Percentiles rank a stretch among this genome's conserved stretches.
These are phyloP conservation scores for Penicillium sp. DNA, from an alignment of 2,329 filamentous ascomycete species.

Conservation along the genomic window DNA sequence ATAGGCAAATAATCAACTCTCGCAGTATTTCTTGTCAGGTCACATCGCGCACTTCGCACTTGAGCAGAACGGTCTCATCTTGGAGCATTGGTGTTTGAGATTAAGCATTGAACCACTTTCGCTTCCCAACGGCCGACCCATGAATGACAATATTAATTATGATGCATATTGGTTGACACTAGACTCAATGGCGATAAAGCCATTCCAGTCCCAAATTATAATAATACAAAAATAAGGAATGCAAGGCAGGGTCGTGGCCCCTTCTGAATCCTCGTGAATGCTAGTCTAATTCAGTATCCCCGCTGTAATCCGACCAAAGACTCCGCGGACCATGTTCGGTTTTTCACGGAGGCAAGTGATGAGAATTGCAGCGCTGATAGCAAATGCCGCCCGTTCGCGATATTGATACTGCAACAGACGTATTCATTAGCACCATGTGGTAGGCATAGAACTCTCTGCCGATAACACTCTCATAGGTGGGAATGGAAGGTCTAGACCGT, in stretches of 20 bases:
- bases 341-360: slow-evolving; percentile 62
- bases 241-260: background rate
- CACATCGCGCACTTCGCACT: too few relatives aligned
- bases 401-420: slow-evolving; percentile 52
- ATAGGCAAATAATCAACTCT: too few relatives aligned
- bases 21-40: too few relatives aligned
- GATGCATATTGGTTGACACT: too few relatives aligned
- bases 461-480: slow-evolving; percentile 6
- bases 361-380: slow-evolving; percentile 62
- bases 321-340: slow-evolving; percentile 58
- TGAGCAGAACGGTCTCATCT: slow-evolving; percentile 3
- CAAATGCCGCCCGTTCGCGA: slow-evolving; percentile 62
- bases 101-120: too few relatives aligned
- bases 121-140: too few relatives aligned
- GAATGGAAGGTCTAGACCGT: slow-evolving; percentile 4
- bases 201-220: too few relatives aligned
- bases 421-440: slow-evolving; percentile 19
- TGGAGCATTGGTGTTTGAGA: too few relatives aligned
- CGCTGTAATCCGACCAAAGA: slow-evolving; percentile 54
- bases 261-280: background rate
- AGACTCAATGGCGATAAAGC: too few relatives aligned
- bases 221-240: background rate
- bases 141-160: too few relatives aligned
- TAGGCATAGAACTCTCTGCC: slow-evolving; percentile 4
- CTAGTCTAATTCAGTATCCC: slow-evolving; percentile 23